Evolutionary conservation across 2,329 filamentous ascomycete species (phyloP).

Genomic region (Cladosporium sp.): DNA sequence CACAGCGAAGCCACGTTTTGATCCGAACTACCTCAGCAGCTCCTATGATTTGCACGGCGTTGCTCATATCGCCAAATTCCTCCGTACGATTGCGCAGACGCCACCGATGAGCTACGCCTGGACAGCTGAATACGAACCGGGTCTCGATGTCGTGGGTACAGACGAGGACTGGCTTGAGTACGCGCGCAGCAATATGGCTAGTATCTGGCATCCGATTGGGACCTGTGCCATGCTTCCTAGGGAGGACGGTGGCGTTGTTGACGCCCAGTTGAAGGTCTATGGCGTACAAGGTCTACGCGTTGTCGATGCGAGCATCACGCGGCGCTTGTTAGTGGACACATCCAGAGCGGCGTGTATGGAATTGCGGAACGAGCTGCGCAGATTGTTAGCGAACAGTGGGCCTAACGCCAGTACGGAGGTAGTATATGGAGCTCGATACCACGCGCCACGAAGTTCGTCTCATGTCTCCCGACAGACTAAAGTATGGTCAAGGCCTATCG

Average conservation of each 20-base stretch:
- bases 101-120: slow-evolving; percentile 38
- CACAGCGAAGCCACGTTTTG: slow-evolving; percentile 25
- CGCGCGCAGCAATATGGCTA: slow-evolving; percentile 29
- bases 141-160: slow-evolving; percentile 16
- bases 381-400: background rate
- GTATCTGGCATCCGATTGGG: slow-evolving; percentile 38
- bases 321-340: slow-evolving; percentile 25
- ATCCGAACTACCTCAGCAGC: slow-evolving; percentile 33
- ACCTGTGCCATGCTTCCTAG: slow-evolving; percentile 37
- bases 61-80: slow-evolving; percentile 31
- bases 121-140: slow-evolving; percentile 26
- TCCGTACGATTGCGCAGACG: slow-evolving; percentile 45
- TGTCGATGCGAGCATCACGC: slow-evolving; percentile 38
- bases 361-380: slow-evolving; percentile 32
- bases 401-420: background rate
- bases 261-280: slow-evolving; percentile 33
- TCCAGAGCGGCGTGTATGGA: slow-evolving; percentile 27
- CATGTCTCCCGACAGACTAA: too few species aligned
- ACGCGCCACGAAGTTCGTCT: background rate
- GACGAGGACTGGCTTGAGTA: slow-evolving; percentile 27
- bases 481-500: too few species aligned
- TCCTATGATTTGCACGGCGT: slow-evolving; percentile 30
- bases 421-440: background rate
- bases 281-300: slow-evolving; percentile 34
- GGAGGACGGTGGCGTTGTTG: slow-evolving; percentile 34